phyloP scores from a whole-genome alignment of 2,329 filamentous ascomycete species.

The Alternaria atra region DNA sequence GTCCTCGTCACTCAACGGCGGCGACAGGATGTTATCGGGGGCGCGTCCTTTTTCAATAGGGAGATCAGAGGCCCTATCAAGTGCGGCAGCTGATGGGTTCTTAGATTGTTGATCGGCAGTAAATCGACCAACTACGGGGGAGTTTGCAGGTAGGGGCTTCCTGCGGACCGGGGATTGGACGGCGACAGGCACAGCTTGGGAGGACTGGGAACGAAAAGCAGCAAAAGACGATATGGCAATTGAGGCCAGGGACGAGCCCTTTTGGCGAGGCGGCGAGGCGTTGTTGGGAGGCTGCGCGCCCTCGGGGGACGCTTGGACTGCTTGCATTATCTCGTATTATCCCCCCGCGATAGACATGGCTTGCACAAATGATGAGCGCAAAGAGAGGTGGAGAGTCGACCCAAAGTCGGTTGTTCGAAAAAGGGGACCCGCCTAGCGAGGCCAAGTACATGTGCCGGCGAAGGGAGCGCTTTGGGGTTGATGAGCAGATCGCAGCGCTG shows the following conservation, averaged over 20 bases:
- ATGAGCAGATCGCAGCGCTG: constrained; percentile 36
- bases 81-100: constrained; percentile 32
- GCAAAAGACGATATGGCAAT: constrained; percentile 56
- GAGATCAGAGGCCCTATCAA: constrained; percentile 34
- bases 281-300: constrained; percentile 30
- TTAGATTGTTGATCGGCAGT: constrained; percentile 52
- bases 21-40: constrained; percentile 38
- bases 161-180: constrained; percentile 57
- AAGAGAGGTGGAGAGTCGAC: constrained; percentile 34
- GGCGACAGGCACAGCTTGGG: constrained; percentile 40
- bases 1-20: constrained; percentile 45
- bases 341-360: constrained; percentile 41
- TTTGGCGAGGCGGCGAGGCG: constrained; percentile 42
- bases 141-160: constrained; percentile 64
- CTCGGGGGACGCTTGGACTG: constrained; percentile 37
- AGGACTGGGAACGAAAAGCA: constrained; percentile 54
- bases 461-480: constrained; percentile 34
- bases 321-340: constrained; percentile 45
- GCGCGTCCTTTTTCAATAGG: constrained; percentile 36
- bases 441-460: constrained; percentile 33
- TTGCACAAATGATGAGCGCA: constrained; percentile 47
- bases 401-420: constrained; percentile 37
- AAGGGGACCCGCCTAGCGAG: constrained; percentile 41
- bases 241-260: constrained; percentile 50
- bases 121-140: constrained; percentile 57